Base-by-base conservation (phyloP, 108 stramenopile species). In the Heterococcus sp. region DNA sequence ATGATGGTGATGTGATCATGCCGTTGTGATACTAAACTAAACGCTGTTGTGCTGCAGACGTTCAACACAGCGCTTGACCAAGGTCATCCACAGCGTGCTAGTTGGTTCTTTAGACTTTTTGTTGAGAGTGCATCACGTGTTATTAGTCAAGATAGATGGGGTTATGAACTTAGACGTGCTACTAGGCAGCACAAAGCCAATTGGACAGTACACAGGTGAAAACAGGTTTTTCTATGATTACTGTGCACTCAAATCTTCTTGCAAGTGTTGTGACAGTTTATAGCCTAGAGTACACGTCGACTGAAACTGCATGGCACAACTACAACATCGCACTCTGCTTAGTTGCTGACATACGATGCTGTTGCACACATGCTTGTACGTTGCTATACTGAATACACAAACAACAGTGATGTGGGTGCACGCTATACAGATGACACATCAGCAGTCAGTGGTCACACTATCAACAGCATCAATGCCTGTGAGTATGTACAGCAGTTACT, bases 361-460 rank as follows among this genome's bases (percentile, higher is more conserved):
- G n/a, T n/a, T n/a, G n/a, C n/a, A n/a, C n/a, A n/a, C n/a, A n/a
- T n/a, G n/a, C n/a, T n/a, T n/a, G n/a, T n/a, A n/a, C n/a, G n/a
- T n/a, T n/a, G n/a, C n/a, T n/a, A n/a, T n/a, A n/a, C n/a, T n/a
- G n/a, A n/a, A n/a, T n/a, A n/a, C n/a, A n/a, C n/a, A n/a, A n/a
- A n/a, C n/a, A n/a, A n/a, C n/a, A 35, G 71, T 37, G 78, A 79
- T 38, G 35, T 33, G 5, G 46, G 72, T 72, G 46, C 72, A n/a
- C 78, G 66, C 32, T 79, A 72, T 38, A 69, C 71, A 72, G 69
- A 71, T 37, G 78, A 79, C 69, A 39, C 72, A 30, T 79, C 78
- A 21, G 64, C 28, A 29, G 14, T 40, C 34, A 79, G 70, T 3
- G 78, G 78, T 34, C 58, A 71, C 34, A 65, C 68, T 40, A 38